Conservation (phyloP, 2,329 filamentous ascomycete species). For the Sporothrix schenckii region DNA sequence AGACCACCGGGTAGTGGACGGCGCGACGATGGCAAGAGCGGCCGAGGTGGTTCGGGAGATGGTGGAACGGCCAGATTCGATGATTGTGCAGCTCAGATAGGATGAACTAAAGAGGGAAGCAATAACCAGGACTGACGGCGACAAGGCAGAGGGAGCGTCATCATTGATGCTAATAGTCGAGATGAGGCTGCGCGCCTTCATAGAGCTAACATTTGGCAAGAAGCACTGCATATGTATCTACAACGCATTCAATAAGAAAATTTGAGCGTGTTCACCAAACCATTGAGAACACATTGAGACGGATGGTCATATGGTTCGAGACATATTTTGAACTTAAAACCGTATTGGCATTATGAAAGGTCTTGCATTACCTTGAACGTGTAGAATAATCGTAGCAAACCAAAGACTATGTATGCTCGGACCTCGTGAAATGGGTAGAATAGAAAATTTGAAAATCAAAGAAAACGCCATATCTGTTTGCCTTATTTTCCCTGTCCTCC, state of each 20-base stretch:
- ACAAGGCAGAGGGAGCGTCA: not conserved
- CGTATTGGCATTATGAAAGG: conserved; percentile 12
- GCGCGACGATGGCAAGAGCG: conserved; percentile 89
- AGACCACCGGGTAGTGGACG: conserved; percentile 91
- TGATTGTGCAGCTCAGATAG: conserved; percentile 79
- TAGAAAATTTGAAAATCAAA: not conserved
- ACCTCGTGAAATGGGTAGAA: conserved; percentile 1
- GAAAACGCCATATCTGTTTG: conserved; percentile 19
- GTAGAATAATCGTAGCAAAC: not conserved
- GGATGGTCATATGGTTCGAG: not conserved
- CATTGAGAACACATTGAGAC: too few relatives aligned
- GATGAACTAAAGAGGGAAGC: too few relatives aligned
- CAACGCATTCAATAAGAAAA: conserved; percentile 21
- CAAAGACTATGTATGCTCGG: not conserved
- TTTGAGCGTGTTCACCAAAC: not conserved
- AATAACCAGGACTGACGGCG: not conserved
- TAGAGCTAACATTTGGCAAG: not conserved
- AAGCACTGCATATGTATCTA: conserved; percentile 22
- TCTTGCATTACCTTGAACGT: not conserved
- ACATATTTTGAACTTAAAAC: not conserved
- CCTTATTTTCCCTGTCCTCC: conserved; percentile 11
- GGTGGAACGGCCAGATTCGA: conserved; percentile 82
- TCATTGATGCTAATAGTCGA: not conserved
- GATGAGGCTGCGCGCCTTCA: not conserved
- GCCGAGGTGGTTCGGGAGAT: conserved; percentile 76